Base-by-base conservation (phyloP, 176 grass and related monocot genomes). In the Typha latifolia region DNA sequence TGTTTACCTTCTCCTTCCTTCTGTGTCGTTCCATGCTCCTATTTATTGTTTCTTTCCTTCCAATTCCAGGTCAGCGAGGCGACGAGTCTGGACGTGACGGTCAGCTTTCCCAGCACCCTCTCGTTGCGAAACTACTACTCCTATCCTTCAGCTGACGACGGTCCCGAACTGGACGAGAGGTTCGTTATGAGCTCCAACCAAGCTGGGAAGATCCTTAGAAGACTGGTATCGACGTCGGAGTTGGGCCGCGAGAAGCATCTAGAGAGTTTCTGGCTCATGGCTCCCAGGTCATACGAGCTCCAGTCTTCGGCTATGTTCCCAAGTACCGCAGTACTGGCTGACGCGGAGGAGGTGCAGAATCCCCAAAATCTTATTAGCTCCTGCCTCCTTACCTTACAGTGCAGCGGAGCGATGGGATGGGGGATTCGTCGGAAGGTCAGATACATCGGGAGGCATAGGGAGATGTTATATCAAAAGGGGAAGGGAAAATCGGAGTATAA, bases 121-220 rank as follows among this genome's bases (percentile, higher is more conserved):
- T 78, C 84, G 32, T 67, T 87, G 65, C 74, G 88, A 14, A 79
- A 77, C 78, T 91, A 87, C 84, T 91, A 82, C 84, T 81, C 75
- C 67, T 65, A 47, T 11, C 69, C 37, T 14, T 37, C 69, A 11
- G 62, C 52, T 12, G 74, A 57, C 22, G 51, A 13, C 16, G 72
- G 68, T 16, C 84, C 92, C 20, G 88, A 96, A 52, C 84, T 90
- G 37, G 91, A 96, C 22, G 91, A 96, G 77, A 71, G 73, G 63
- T 96, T 90, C 70, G 74, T 96, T 66, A 87, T 87, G 84, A 96
- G 91, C 77, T 82, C 67, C 50, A 96, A 70, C 74, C 74, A 86
- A 32, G 76, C 87, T 5, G 72, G 78, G 4, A 81, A 77, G 66
- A 76, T 81, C 34, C 66, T 96, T 24, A 69, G 75, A 52, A 72